These are phyloP conservation scores for Baorangia bicolor DNA, from an alignment of 768 basidiomycete genomes.

Conservation along the genomic window DNA sequence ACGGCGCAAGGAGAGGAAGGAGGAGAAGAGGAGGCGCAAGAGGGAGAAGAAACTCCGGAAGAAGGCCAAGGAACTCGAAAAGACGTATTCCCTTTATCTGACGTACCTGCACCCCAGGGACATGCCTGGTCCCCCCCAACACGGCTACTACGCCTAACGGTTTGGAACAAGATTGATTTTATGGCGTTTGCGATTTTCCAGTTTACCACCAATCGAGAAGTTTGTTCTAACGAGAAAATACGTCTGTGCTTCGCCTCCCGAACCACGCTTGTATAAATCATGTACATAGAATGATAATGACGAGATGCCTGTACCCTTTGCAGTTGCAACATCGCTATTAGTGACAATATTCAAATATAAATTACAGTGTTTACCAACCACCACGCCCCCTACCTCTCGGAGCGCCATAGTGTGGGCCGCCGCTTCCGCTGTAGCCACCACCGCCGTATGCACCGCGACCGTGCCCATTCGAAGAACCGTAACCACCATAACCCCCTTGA, in stretches of 20 bases:
- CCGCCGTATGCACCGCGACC: constrained; percentile 43
- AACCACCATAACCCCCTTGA: constrained; percentile 35
- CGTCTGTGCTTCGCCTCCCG: not conserved
- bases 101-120: constrained; percentile 45
- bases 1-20: constrained; percentile 51
- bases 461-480: constrained; percentile 26
- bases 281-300: constrained; percentile 20
- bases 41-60: constrained; percentile 64
- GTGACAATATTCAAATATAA: constrained; percentile 22
- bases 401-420: constrained; percentile 22
- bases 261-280: constrained; percentile 5
- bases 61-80: constrained; percentile 59
- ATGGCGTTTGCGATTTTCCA: not conserved
- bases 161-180: not conserved
- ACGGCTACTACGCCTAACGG: constrained; percentile 29
- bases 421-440: constrained; percentile 15
- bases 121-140: constrained; percentile 22
- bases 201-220: not conserved
- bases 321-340: constrained; percentile 3
- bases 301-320: constrained; percentile 4
- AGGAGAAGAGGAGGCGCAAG: constrained; percentile 59
- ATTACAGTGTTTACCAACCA: constrained; percentile 38
- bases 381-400: constrained; percentile 52
- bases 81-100: constrained; percentile 63
- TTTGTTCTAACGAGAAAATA: not conserved